Percentiles rank a stretch among this genome's conserved stretches.
These are phyloP conservation scores for Phialophora verrucosa DNA, from an alignment of 2,329 filamentous ascomycete genomes.

Conservation along the genomic window DNA sequence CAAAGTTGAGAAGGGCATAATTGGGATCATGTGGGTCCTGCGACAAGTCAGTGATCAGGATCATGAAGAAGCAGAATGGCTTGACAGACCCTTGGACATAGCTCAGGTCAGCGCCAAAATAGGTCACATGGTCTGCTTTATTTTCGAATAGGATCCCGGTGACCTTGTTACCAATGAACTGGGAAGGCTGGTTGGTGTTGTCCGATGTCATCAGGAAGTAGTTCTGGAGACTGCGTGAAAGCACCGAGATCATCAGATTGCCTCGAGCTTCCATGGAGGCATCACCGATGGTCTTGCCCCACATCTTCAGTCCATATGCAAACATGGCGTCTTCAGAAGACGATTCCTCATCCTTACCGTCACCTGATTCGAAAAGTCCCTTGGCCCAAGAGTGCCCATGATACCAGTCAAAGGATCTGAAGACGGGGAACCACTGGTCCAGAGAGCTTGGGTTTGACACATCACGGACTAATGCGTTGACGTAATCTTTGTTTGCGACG, in stretches of 20 bases:
- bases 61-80: slow-evolving; percentile 2
- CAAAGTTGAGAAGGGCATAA: slow-evolving; percentile 71
- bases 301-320: slow-evolving; percentile 89
- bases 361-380: slow-evolving; percentile 58
- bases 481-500: slow-evolving; percentile 73
- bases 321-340: slow-evolving; percentile 90
- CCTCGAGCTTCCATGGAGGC: slow-evolving; percentile 78
- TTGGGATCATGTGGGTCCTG: slow-evolving; percentile 83
- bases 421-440: slow-evolving; percentile 81
- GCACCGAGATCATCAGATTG: slow-evolving; percentile 81
- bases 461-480: slow-evolving; percentile 85
- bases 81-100: slow-evolving; percentile 65
- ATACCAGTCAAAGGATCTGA: slow-evolving; percentile 88
- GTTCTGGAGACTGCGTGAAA: slow-evolving; percentile 71
- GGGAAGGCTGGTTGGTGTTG: slow-evolving; percentile 73
- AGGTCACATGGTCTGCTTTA: slow-evolving; percentile 91
- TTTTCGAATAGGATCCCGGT: slow-evolving; percentile 83
- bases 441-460: slow-evolving; percentile 73
- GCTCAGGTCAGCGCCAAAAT: slow-evolving; percentile 76
- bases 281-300: slow-evolving; percentile 81
- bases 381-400: slow-evolving; percentile 93
- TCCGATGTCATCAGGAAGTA: slow-evolving; percentile 80
- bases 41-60: slow-evolving; percentile 41
- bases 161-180: slow-evolving; percentile 81
- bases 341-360: slow-evolving; percentile 71